Evolutionary conservation across 2,329 filamentous ascomycete genomes (phyloP).

Genomic region (Hypoxylon rubiginosum): DNA sequence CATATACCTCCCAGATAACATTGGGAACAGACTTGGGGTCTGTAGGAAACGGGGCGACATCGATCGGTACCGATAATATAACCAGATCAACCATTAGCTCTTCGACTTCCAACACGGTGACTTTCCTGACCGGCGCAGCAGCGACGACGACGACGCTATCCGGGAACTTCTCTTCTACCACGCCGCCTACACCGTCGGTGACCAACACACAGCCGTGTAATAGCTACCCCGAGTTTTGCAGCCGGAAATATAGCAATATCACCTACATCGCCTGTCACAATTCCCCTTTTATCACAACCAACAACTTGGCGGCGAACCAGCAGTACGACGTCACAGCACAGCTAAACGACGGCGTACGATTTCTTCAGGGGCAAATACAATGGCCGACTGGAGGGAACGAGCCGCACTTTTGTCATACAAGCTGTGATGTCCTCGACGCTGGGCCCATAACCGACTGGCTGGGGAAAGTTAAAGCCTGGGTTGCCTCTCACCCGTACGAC

Average conservation of each 20-base stretch:
- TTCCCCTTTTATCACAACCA: constrained; percentile 78
- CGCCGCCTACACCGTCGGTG: constrained; percentile 59
- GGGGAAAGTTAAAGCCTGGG: constrained; percentile 76
- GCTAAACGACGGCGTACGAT: constrained; percentile 80
- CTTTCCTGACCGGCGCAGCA: constrained; percentile 61
- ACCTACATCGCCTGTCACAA: constrained; percentile 85
- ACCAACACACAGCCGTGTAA: constrained; percentile 86
- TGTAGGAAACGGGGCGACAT: constrained; percentile 46
- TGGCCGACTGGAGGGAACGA: constrained; percentile 63
- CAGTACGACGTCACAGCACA: constrained; percentile 75
- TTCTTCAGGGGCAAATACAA: constrained; percentile 74
- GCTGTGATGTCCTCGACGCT: constrained; percentile 83
- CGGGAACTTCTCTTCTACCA: constrained; percentile 59
- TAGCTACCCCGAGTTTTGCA: constrained; percentile 81
- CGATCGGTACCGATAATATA: constrained; percentile 51
- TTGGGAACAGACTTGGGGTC: constrained; percentile 49
- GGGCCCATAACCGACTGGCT: constrained; percentile 84
- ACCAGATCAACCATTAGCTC: constrained; percentile 49
- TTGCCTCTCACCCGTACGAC: constrained; percentile 83
- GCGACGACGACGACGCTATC: constrained; percentile 59
- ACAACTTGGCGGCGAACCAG: constrained; percentile 84
- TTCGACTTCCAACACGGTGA: constrained; percentile 48
- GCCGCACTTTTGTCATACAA: constrained; percentile 86
- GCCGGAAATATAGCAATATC: constrained; percentile 83
- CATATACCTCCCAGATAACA: constrained; percentile 60